A percentile compares a stretch with the other conserved stretches of the same genome.
phyloP scores from a whole-genome alignment of 805 yeast species.

The Metschnikowia dekortorum region DNA sequence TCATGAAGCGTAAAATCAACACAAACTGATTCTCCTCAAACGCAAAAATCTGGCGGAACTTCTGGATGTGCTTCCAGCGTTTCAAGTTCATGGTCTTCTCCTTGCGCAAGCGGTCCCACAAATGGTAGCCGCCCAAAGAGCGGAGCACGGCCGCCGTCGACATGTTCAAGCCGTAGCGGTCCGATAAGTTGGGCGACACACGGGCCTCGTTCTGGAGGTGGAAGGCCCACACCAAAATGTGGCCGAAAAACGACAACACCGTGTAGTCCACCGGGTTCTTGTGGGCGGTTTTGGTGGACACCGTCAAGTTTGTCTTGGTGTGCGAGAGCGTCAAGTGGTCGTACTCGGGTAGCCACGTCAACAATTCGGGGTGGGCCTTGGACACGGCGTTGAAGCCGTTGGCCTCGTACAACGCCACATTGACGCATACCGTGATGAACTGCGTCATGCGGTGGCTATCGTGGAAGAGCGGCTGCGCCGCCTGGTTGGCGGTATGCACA shows the following conservation, averaged over 20 bases:
- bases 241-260: conserved; percentile 35
- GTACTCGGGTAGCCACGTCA: conserved; percentile 26
- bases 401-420: conserved; percentile 34
- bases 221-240: conserved; percentile 35
- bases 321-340: conserved; percentile 30
- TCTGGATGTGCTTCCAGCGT: conserved; percentile 40
- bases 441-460: conserved; percentile 17
- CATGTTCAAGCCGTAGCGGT: conserved; percentile 19
- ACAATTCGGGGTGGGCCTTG: conserved; percentile 22
- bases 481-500: conserved; percentile 20
- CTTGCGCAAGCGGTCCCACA: conserved; percentile 37
- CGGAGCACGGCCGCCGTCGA: conserved; percentile 15
- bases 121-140: conserved; percentile 35
- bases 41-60: conserved; percentile 32
- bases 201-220: conserved; percentile 19
- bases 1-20: conserved; percentile 33
- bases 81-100: conserved; percentile 33
- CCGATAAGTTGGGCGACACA: conserved; percentile 8
- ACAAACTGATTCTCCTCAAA: conserved; percentile 39
- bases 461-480: conserved; percentile 17
- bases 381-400: conserved; percentile 28
- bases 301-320: conserved; percentile 31
- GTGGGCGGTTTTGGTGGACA: conserved; percentile 31
- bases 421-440: conserved; percentile 29
- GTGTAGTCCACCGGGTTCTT: conserved; percentile 35